Percentiles rank a stretch among this genome's conserved stretches.
Evolutionary conservation across 1,284 basidiomycete species (phyloP).

Genomic region (Rhodotorula mucilaginosa): DNA sequence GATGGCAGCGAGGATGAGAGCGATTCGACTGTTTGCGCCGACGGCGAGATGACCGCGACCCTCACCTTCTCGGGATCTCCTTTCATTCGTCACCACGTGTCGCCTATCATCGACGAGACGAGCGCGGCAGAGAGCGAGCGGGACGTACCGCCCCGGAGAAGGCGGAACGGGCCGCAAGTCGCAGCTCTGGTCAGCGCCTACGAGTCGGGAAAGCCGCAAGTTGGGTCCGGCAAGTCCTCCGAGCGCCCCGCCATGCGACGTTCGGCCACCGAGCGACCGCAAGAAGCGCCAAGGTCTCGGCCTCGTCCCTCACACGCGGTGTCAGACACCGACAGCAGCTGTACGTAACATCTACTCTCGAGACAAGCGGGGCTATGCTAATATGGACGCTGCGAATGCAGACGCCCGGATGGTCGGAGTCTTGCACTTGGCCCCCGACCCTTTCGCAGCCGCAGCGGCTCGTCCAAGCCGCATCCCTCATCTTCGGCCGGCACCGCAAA

Average conservation of each 20-base stretch:
- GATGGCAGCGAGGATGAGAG: constrained; percentile 56
- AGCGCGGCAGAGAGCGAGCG: constrained; percentile 50
- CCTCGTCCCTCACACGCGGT: neutral
- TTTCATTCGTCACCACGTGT: constrained; percentile 16
- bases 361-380: too few species aligned
- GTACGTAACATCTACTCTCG: neutral
- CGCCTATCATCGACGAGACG: constrained; percentile 33
- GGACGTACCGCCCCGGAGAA: constrained; percentile 4
- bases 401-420: constrained; percentile 43
- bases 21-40: constrained; percentile 85
- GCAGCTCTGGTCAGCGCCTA: constrained; percentile 11
- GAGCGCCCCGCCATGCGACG: constrained; percentile 7
- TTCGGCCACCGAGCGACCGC: constrained; percentile 23
- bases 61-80: constrained; percentile 12
- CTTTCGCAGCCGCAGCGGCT: constrained; percentile 16
- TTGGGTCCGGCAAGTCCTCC: neutral
- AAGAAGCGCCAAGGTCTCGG: neutral
- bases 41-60: constrained; percentile 39
- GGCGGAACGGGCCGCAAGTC: constrained; percentile 7
- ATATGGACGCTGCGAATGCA: constrained; percentile 41
- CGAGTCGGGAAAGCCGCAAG: neutral
- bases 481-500: neutral
- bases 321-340: constrained; percentile 18
- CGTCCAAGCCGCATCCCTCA: constrained; percentile 27
- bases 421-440: constrained; percentile 19